phyloP scores from a whole-genome alignment of 441 rosid species.

The Daphne laureola region DNA sequence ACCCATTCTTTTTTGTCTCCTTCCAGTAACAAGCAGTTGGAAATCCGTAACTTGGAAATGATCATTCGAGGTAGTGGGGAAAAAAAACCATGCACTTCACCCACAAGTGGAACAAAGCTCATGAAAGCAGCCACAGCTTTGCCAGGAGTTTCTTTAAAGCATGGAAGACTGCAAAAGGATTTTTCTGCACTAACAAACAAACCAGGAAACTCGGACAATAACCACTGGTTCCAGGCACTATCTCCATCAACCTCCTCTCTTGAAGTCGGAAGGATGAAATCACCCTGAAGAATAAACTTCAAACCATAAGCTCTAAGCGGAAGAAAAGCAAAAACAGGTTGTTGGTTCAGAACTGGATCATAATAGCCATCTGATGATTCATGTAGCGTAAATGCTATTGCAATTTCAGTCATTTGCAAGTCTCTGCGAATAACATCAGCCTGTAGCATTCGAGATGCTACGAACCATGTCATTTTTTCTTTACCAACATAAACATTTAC shows the following conservation, averaged over 20 bases:
- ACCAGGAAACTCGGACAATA: constrained; percentile 69
- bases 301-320: constrained; percentile 98
- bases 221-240: constrained; percentile 98
- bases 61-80: constrained; percentile 78
- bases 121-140: constrained; percentile 77
- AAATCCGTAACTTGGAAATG: constrained; percentile 53
- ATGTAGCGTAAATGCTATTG: constrained; percentile 81
- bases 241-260: constrained; percentile 97
- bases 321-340: constrained; percentile 96
- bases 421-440: constrained; percentile 51
- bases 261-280: constrained; percentile 93
- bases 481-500: constrained; percentile 75
- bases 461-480: constrained; percentile 83
- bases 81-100: constrained; percentile 97
- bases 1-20: constrained; percentile 67
- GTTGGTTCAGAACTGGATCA: constrained; percentile 57
- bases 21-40: constrained; percentile 78
- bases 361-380: constrained; percentile 54
- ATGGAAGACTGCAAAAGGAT: constrained; percentile 78
- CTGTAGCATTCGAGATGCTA: constrained; percentile 69
- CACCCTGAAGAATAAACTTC: constrained; percentile 94
- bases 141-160: constrained; percentile 66
- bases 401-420: constrained; percentile 72
- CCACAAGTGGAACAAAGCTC: constrained; percentile 88
- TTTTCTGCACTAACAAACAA: constrained; percentile 65